phyloP scores from a whole-genome alignment of 345 rosid species.

The Iberis pinnata region DNA sequence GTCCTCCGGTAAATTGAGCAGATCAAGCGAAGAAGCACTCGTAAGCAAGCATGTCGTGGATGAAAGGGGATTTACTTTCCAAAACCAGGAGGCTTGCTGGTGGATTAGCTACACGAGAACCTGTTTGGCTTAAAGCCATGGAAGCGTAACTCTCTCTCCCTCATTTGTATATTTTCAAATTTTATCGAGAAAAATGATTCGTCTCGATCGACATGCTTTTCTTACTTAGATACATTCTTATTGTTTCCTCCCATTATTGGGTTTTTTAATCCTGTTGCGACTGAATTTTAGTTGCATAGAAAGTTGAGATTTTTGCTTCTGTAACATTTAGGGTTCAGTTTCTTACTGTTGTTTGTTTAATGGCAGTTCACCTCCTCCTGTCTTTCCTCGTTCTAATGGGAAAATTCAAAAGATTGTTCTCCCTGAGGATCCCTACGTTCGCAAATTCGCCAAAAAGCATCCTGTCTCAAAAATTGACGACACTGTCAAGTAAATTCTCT shows the following conservation, averaged over 20 bases:
- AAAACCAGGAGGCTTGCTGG: slow-evolving; percentile 75
- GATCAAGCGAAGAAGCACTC: slow-evolving; percentile 15
- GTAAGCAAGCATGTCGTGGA: slow-evolving; percentile 54
- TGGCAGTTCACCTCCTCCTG: slow-evolving; percentile 55
- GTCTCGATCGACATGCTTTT: not conserved
- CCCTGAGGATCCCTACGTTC: slow-evolving; percentile 71
- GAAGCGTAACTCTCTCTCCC: slow-evolving; percentile 50
- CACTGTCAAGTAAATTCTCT: slow-evolving; percentile 52
- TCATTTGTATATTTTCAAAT: not conserved
- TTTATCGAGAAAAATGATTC: slow-evolving; percentile 10
- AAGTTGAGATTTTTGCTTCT: slow-evolving; percentile 13
- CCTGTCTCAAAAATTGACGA: slow-evolving; percentile 50
- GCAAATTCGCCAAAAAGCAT: slow-evolving; percentile 55
- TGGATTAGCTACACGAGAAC: slow-evolving; percentile 35
- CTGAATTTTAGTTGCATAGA: not conserved
- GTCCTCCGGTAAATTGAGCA: not conserved
- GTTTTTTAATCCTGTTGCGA: not conserved
- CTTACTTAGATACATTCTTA: not conserved
- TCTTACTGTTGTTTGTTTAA: slow-evolving; percentile 10
- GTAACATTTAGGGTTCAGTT: not conserved
- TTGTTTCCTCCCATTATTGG: not conserved
- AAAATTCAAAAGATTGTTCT: slow-evolving; percentile 60
- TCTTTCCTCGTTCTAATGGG: slow-evolving; percentile 60
- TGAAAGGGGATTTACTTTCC: slow-evolving; percentile 75
- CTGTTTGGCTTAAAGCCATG: slow-evolving; percentile 89